Evolutionary conservation across 75 land plant genomes (phyloP), one percentile per base, ranked within the genome.

Genomic region (Pinus tabuliformis): DNA sequence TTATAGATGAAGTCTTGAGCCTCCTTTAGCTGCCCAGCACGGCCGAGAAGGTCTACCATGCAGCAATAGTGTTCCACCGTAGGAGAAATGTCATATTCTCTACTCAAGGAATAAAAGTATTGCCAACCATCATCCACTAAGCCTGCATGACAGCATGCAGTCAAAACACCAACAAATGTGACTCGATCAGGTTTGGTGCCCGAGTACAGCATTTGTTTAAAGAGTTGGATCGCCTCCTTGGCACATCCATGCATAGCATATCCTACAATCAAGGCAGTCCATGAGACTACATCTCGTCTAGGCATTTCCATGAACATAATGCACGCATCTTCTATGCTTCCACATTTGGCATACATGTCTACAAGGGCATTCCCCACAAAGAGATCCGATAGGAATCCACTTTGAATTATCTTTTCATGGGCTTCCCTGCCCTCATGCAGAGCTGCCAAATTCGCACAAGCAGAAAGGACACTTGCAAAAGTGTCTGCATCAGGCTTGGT

Each of bases 321-420:
- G 56, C 54, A 36, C 6, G 65, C 87, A 58, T 56, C 7, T 6
- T 82, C 81, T 20, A 82, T 24, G 60, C 57, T 57, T n/a, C 88
- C 88, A 76, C 82, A 86, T 62, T 80, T 86, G 74, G 74, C 86
- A 56, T 86, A 86, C 85, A 83, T 83, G 30, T 78, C 64, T 42
- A 86, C 65, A 20, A 86, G 80, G 24, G 82, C 79, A 75, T 83
- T 86, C 12, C 75, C 57, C 14, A 83, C 80, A 75, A 80, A 83
- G 17, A 77, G 64, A 77, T 66, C 56, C 15, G 62, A 54, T 58
- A 66, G 57, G 22, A 75, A 42, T 49, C 82, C 85, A 4, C 57
- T 20, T 65, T 77, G 77, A n/a, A 73, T 37, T 21, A 72, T 49
- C 22, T 56, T 56, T 12, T 20, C 77, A 75, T 86, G 85, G 17